A percentile compares a stretch with the other conserved stretches of the same genome.
These are phyloP conservation scores for Westerdykella aurantiaca DNA, from an alignment of 2,329 filamentous ascomycete species.

Conservation along the genomic window DNA sequence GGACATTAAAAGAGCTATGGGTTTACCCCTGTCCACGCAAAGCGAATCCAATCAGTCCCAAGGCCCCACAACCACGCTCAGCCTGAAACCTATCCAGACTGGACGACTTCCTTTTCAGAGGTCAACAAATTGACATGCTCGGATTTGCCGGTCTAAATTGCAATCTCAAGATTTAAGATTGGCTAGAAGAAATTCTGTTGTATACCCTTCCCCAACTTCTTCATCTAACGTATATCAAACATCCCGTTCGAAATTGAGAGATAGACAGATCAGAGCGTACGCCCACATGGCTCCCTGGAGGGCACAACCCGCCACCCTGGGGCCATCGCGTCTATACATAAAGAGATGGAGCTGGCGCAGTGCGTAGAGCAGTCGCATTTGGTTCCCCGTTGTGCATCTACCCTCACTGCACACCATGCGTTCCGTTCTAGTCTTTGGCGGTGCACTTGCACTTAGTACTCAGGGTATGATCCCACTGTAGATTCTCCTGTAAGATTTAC, in stretches of 20 bases:
- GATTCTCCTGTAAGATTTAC: neutral
- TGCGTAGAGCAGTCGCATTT: slow-evolving; percentile 4
- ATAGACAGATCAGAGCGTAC: slow-evolving; percentile 10
- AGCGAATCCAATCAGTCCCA: slow-evolving; percentile 15
- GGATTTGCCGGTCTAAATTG: slow-evolving; percentile 16
- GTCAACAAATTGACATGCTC: slow-evolving; percentile 10
- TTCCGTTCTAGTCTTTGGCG: slow-evolving; percentile 21
- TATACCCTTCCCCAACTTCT: slow-evolving; percentile 9
- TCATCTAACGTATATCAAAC: slow-evolving; percentile 22
- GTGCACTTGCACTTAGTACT: slow-evolving; percentile 23
- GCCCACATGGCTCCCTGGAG: slow-evolving; percentile 9
- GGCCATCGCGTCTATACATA: slow-evolving; percentile 9
- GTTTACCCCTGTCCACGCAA: neutral
- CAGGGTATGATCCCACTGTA: slow-evolving; percentile 13
- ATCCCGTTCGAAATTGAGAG: slow-evolving; percentile 10
- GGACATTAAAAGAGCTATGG: neutral
- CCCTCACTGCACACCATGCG: slow-evolving; percentile 18
- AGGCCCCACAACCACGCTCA: slow-evolving; percentile 13
- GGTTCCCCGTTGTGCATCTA: slow-evolving; percentile 4
- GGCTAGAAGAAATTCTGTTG: slow-evolving; percentile 15
- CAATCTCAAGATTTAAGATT: slow-evolving; percentile 15
- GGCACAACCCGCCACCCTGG: slow-evolving; percentile 9
- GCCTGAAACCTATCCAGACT: slow-evolving; percentile 21
- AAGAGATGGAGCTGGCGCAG: slow-evolving; percentile 12
- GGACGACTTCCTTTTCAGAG: slow-evolving; percentile 8